Conservation (phyloP, 192 early-diverging fungal genomes). For the Oehlia diaphana region DNA sequence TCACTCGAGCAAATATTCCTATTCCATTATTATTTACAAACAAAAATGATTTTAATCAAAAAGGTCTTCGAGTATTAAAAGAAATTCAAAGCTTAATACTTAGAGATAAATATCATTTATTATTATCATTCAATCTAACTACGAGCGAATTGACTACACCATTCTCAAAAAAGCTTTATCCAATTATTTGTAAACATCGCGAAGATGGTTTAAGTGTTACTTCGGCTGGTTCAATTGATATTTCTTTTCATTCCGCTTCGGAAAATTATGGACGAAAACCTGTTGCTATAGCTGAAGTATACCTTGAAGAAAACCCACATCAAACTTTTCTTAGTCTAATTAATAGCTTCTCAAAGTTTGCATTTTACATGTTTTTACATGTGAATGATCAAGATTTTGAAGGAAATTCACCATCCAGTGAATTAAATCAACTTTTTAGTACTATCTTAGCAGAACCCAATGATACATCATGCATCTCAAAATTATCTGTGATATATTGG, state of each 20-base stretch:
- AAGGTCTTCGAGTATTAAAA: neutral
- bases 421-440: neutral
- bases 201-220: neutral
- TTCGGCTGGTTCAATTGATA: neutral
- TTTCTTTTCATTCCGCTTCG: neutral
- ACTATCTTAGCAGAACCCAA: neutral
- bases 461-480: neutral
- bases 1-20: slow-evolving; percentile 9
- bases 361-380: neutral
- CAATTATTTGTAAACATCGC: neutral
- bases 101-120: neutral
- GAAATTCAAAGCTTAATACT: neutral
- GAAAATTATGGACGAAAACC: slow-evolving; percentile 9
- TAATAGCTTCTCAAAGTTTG: neutral
- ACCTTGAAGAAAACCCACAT: neutral
- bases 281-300: slow-evolving; percentile 5
- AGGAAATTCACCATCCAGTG: neutral
- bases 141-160: neutral
- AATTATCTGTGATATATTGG: neutral
- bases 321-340: neutral
- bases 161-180: neutral
- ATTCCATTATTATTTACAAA: slow-evolving; percentile 10
- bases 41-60: neutral
- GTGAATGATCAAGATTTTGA: neutral
- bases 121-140: slow-evolving; percentile 7